phyloP scores from a whole-genome alignment of 2,329 filamentous ascomycete genomes.

The Alternaria viburni region DNA sequence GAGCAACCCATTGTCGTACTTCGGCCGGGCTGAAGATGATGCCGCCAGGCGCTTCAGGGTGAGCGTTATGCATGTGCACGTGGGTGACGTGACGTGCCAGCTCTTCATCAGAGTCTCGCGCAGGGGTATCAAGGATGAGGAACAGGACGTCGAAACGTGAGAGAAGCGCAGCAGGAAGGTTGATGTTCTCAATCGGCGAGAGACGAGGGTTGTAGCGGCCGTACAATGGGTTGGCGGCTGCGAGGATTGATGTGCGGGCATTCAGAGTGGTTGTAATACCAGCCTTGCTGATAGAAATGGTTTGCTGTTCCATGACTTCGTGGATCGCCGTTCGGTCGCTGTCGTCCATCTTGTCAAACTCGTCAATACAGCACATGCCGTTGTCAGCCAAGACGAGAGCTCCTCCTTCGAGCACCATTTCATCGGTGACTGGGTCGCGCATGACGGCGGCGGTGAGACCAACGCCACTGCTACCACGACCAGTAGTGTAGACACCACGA shows the following conservation, averaged over 20 bases:
- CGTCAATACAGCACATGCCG: conserved; percentile 84
- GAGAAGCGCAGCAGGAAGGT: conserved; percentile 93
- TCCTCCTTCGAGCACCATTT: conserved; percentile 83
- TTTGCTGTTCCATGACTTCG: conserved; percentile 90
- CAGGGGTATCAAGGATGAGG: conserved; percentile 92
- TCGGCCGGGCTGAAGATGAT: conserved; percentile 92
- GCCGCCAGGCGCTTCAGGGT: conserved; percentile 72
- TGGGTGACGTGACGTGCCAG: conserved; percentile 94
- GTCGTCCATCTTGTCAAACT: conserved; percentile 91
- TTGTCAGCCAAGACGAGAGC: conserved; percentile 82
- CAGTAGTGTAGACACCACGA: conserved; percentile 84
- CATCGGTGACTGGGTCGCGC: conserved; percentile 82
- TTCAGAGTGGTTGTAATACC: conserved; percentile 97
- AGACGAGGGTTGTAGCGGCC: conserved; percentile 97
- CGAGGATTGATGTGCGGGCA: conserved; percentile 92
- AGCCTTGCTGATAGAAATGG: conserved; percentile 85
- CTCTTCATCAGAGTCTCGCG: conserved; percentile 87
- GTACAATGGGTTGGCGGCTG: conserved; percentile 95
- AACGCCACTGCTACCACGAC: conserved; percentile 80
- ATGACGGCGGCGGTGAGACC: conserved; percentile 84
- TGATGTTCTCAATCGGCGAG: conserved; percentile 98
- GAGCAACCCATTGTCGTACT: conserved; percentile 93
- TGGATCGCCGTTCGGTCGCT: conserved; percentile 82
- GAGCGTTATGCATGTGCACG: conserved; percentile 95
- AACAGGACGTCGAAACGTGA: conserved; percentile 98